Evolutionary conservation across 805 yeast species (phyloP), one percentile per base, ranked within the genome.

Genomic region (Spathaspora sp.): DNA sequence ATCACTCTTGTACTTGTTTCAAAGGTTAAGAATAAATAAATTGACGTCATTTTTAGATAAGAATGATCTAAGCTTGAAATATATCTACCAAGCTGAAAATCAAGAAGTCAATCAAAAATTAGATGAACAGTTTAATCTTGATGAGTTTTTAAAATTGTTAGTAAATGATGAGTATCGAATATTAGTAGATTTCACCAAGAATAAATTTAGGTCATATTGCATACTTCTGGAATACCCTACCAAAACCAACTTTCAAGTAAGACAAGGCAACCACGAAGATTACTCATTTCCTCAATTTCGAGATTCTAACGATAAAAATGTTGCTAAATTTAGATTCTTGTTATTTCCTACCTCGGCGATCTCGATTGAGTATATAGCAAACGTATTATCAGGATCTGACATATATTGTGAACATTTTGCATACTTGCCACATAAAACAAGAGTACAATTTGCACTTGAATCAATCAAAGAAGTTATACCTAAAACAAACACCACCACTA

Each of bases 151-250:
- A 47, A 54, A 60, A 9, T 55, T 66, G 7, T 54, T 86, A 43
- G 50, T 72, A n/a, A 55, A 67, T 12, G 89, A 86, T 63, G 85
- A 84, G 51, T 83, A 85, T 61, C 71, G 91, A 23, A 82, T 86
- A 11, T 69, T 85, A 51, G 75, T 83, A 17, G 92, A 86, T 61
- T 86, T 83, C 77, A 62, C 73, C 46, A 85, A 84, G 60, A 86
- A 86, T 70, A 80, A 81, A 64, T 85, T 84, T 63, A 70, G 93
- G 50, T 71, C 87, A 1, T 63, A 80, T 59, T 77, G 87, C 57
- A 73, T 86, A 3, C 64, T 86, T 19, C 69, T 82, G 3, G 81
- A 70, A 23, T 51, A 54, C 8, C 89, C 90, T 2, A 68, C 58
- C 29, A 40, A 28, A n/a, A n/a, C n/a, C n/a, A n/a, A n/a, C n/a